A percentile compares a stretch with the other conserved stretches of the same genome.
phyloP scores from a whole-genome alignment of 129 eudicot genomes.

The Centrapalus pauciflorus region DNA sequence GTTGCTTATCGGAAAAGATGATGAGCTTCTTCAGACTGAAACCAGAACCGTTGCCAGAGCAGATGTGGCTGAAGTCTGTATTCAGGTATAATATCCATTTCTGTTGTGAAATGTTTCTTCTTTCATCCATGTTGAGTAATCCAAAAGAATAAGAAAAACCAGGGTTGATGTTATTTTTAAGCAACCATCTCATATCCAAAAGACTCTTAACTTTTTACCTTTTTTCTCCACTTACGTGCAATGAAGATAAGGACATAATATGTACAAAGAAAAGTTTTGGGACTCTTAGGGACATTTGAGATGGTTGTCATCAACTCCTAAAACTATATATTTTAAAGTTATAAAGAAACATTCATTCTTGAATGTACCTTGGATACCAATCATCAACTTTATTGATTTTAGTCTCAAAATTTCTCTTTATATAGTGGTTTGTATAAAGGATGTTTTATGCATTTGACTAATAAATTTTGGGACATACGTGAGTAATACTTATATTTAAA shows the following conservation, averaged over 20 bases:
- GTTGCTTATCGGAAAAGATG: slow-evolving; percentile 83
- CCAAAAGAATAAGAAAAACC: neutral
- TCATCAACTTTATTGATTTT: neutral
- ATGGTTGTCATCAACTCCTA: too few species aligned
- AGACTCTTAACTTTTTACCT: too few species aligned
- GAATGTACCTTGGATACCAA: neutral
- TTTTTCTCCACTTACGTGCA: too few species aligned
- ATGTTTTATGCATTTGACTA: neutral
- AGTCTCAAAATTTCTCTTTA: neutral
- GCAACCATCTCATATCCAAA: too few species aligned
- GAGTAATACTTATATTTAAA: too few species aligned
- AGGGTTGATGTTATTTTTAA: too few species aligned
- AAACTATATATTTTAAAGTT: too few species aligned
- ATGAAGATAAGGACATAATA: too few species aligned
- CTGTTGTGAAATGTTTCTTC: neutral
- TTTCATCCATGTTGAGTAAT: neutral
- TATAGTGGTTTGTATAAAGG: neutral
- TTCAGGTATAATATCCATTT: slow-evolving; percentile 39
- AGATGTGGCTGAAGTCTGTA: slow-evolving; percentile 95
- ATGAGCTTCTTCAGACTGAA: slow-evolving; percentile 84
- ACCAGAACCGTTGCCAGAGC: slow-evolving; percentile 70
- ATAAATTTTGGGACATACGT: too few species aligned
- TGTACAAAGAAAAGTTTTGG: too few species aligned
- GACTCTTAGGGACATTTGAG: too few species aligned
- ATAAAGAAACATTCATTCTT: too few species aligned